phyloP scores from a whole-genome alignment of 73 alveolate genomes.

The Tetrahymena elliotti region DNA sequence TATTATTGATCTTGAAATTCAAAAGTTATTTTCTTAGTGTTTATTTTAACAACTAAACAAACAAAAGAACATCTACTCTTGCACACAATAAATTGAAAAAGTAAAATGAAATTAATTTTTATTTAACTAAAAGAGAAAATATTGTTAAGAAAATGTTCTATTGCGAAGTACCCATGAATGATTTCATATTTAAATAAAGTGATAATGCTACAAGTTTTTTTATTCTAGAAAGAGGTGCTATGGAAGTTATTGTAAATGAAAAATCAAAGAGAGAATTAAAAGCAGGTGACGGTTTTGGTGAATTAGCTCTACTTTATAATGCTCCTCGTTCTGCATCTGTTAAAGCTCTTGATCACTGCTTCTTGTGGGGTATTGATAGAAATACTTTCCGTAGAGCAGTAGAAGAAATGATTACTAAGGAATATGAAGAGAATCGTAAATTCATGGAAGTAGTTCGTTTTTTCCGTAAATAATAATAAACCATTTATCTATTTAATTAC shows the following conservation, averaged over 20 bases:
- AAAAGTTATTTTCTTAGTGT: neutral
- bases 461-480: neutral
- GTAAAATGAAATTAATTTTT: neutral
- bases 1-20: neutral
- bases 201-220: conserved; percentile 24
- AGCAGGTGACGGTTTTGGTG: conserved; percentile 90
- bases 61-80: neutral
- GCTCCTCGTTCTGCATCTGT: conserved; percentile 88
- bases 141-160: conserved; percentile 5
- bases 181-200: conserved; percentile 14
- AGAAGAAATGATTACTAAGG: conserved; percentile 25
- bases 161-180: neutral
- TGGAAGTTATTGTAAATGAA: conserved; percentile 37
- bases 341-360: conserved; percentile 66
- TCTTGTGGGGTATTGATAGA: conserved; percentile 79
- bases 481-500: neutral
- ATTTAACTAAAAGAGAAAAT: neutral
- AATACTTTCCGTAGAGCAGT: conserved; percentile 70
- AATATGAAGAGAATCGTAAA: conserved; percentile 28
- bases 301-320: conserved; percentile 86
- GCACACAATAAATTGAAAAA: neutral
- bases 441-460: conserved; percentile 38
- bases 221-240: conserved; percentile 17
- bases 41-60: too few relatives aligned
- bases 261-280: conserved; percentile 12